These are phyloP conservation scores for Pezizomycotina sp. DNA, from an alignment of 2,329 filamentous ascomycete genomes.

Conservation along the genomic window DNA sequence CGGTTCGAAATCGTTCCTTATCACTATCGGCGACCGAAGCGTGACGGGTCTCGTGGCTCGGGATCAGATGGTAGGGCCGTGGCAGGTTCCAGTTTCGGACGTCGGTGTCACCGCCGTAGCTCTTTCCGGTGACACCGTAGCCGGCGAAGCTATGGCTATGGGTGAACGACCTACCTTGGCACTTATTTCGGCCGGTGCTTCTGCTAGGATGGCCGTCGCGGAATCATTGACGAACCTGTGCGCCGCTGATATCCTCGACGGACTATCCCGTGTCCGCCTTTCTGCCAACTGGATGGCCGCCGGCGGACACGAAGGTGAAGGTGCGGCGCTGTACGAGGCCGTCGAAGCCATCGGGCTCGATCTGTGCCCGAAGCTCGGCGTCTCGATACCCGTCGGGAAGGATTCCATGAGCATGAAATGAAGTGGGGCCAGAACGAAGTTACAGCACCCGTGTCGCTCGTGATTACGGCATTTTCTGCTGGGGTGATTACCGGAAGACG, in stretches of 20 bases:
- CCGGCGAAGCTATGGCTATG: constrained; percentile 95
- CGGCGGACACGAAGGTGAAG: constrained; percentile 82
- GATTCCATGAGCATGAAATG: constrained; percentile 99
- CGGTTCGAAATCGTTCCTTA: constrained; percentile 92
- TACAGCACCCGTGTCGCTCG: constrained; percentile 75
- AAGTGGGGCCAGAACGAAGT: constrained; percentile 83
- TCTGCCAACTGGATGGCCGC: constrained; percentile 99
- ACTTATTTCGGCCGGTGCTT: constrained; percentile 74
- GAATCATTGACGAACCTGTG: constrained; percentile 88
- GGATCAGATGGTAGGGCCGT: constrained; percentile 92
- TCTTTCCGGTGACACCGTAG: constrained; percentile 52
- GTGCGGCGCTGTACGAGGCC: constrained; percentile 79
- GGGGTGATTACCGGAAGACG: constrained; percentile 66
- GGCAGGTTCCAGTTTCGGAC: constrained; percentile 88
- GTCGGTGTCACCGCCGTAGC: constrained; percentile 82
- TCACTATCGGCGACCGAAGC: constrained; percentile 85
- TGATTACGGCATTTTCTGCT: constrained; percentile 78
- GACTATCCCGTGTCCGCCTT: constrained; percentile 63
- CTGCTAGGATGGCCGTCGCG: constrained; percentile 87
- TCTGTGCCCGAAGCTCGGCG: constrained; percentile 72
- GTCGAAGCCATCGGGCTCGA: constrained; percentile 87
- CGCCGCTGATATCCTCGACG: constrained; percentile 56
- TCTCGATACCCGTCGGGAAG: constrained; percentile 92
- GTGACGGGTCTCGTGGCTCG: constrained; percentile 77
- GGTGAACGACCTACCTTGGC: constrained; percentile 82